Base-by-base conservation (phyloP, 1,139 yeast genomes). In the Pichia norvegensis region DNA sequence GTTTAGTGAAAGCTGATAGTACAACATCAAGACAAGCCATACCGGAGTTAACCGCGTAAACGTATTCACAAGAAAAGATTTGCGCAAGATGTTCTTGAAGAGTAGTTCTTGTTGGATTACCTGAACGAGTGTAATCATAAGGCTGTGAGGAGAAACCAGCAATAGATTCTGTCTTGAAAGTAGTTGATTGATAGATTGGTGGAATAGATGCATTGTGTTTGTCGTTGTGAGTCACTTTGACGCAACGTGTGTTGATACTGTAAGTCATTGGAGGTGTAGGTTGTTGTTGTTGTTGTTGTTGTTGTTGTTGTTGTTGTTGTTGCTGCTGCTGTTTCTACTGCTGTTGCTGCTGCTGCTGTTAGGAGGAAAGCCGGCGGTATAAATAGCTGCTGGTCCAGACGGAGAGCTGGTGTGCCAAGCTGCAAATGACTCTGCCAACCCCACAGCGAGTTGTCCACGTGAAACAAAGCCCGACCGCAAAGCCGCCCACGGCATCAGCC, bases 21-120 rank as follows among this genome's bases (percentile, higher is more conserved):
- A 88, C 83, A 29, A 87, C 92, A 62, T 88, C 96, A 53, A 86
- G 71, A 49, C 95, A 88, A 9, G 95, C 85, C 97, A 88, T 88
- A 29, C 97, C 97, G 46, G 90, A 80, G 35, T 90, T 79, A 13
- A 88, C 95, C 4, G 95, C 95, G 57, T 74, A 81, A 1, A 87
- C 79, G 46, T 81, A 75, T 38, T 74, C 68, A 11, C 95, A 90
- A 44, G 73, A 74, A 82, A 86, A 86, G 58, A 88, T 76, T 55
- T 78, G 76, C 42, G 86, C 81, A 57, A 88, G 62, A 57, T 88
- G 95, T 46, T 77, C 71, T 63, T 88, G 95, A 49, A 87, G 68
- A 42, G 78, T 78, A 0, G 94, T 78, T 64, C 97, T 73, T 1
- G 97, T 86, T 29, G 97, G 97, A 64, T 88, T 88, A 3, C 97